phyloP scores from a whole-genome alignment of 2,329 filamentous ascomycete genomes.

The Pseudopithomyces chartarum region DNA sequence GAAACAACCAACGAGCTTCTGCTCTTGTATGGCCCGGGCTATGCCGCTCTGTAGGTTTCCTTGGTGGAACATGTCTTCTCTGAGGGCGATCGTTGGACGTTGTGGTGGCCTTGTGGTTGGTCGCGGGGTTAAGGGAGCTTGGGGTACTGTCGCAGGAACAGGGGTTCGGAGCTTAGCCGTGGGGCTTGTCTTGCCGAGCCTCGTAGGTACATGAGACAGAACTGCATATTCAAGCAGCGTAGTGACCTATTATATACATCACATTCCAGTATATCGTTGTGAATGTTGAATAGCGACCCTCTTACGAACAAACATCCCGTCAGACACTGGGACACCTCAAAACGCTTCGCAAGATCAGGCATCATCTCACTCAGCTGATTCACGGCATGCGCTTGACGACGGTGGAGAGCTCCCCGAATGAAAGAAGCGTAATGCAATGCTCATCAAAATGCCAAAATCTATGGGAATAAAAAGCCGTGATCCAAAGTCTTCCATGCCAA shows the following conservation, averaged over 20 bases:
- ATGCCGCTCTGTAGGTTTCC: slow-evolving; percentile 84
- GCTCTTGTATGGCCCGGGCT: slow-evolving; percentile 71
- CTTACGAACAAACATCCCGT: too few species aligned
- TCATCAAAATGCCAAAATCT: slow-evolving; percentile 24
- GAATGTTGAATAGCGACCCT: too few species aligned
- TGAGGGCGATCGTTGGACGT: slow-evolving; percentile 1
- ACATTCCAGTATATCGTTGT: too few species aligned
- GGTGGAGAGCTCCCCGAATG: background rate
- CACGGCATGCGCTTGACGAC: too few species aligned
- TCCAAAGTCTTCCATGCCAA: slow-evolving; percentile 32
- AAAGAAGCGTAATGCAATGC: slow-evolving; percentile 11
- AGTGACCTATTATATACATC: too few species aligned
- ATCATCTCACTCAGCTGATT: too few species aligned
- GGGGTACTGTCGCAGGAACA: slow-evolving; percentile 14
- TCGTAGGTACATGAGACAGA: background rate
- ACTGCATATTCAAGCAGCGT: too few species aligned
- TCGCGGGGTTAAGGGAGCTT: slow-evolving; percentile 20
- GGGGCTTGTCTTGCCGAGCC: background rate
- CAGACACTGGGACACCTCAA: too few species aligned
- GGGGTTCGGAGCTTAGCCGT: slow-evolving; percentile 1
- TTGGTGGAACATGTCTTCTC: slow-evolving; percentile 73
- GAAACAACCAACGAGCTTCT: slow-evolving; percentile 84
- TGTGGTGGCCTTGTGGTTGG: slow-evolving; percentile 16
- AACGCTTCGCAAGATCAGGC: background rate
- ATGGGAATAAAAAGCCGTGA: slow-evolving; percentile 7